A percentile compares a stretch with the other conserved stretches of the same genome.
Conservation (phyloP, 495 filamentous ascomycete species). For the Melanomma pulvis-pyrius region DNA sequence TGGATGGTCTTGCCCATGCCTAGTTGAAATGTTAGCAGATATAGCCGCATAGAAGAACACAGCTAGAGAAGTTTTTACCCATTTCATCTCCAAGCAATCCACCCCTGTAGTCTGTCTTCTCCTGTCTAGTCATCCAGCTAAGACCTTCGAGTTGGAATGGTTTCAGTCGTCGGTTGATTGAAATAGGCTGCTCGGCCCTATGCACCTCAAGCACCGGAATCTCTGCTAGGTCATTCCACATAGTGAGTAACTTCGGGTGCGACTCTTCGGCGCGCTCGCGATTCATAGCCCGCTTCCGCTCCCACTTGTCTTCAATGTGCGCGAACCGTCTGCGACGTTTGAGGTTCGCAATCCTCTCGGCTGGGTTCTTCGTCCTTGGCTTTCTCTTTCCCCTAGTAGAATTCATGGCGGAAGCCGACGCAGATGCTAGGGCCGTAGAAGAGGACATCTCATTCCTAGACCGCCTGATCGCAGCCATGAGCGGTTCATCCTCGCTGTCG, state of each 20-base stretch:
- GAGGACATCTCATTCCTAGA: background rate
- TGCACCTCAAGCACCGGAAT: constrained; percentile 66
- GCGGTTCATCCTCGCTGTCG: constrained; percentile 25
- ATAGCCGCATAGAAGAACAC: background rate
- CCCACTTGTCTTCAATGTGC: constrained; percentile 39
- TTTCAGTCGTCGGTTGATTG: constrained; percentile 80
- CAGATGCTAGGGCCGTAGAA: background rate
- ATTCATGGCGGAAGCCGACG: too few relatives aligned
- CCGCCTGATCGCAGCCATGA: constrained; percentile 2
- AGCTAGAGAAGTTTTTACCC: constrained; percentile 51
- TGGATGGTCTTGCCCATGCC: constrained; percentile 96
- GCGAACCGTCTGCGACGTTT: constrained; percentile 21
- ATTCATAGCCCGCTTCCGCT: constrained; percentile 51
- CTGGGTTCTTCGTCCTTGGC: constrained; percentile 4
- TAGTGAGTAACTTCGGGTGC: constrained; percentile 76
- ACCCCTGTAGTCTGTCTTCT: constrained; percentile 80
- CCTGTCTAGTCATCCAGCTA: constrained; percentile 90
- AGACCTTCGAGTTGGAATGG: constrained; percentile 92
- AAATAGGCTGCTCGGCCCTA: constrained; percentile 71
- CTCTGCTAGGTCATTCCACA: constrained; percentile 78
- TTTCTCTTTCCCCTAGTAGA: background rate
- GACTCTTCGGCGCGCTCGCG: constrained; percentile 68
- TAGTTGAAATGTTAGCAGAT: too few relatives aligned
- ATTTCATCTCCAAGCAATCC: constrained; percentile 94
- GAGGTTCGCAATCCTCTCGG: constrained; percentile 1